Evolutionary conservation across 805 yeast species (phyloP), one percentile per base, ranked within the genome.

Genomic region (Wickerhamiella spandovensis): DNA sequence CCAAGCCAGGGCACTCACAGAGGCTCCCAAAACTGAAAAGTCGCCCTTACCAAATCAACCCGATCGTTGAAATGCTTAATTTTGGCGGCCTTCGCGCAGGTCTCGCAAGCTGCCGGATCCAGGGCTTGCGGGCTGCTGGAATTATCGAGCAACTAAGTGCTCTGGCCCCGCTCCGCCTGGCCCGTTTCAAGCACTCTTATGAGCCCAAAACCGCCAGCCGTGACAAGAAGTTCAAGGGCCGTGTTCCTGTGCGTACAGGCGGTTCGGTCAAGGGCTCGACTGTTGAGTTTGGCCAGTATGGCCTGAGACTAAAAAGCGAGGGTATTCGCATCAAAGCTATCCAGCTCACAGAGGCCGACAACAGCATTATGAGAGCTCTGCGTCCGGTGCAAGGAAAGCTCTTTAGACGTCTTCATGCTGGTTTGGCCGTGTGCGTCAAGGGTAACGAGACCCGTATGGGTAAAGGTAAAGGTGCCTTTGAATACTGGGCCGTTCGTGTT

Each of bases 361-460:
- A 78, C 61, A 84, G 88, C 41, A 74, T 89, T 53, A 79, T 80
- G 79, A 78, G 95, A 68, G 79, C 81, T 53, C 80, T 88, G 61
- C 79, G 95, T 67, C 86, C 89, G 17, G 70, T 81, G 43, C 62
- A 65, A 45, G 94, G 94, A 41, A 70, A 76, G 57, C 71, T 88
- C 49, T 81, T 83, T 75, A 81, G 90, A 58, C 78, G 97, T 63
- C 72, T 89, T 51, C 78, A 81, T 47, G 83, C 95, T 21, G 82
- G 84, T 64, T 76, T 87, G 49, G 92, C 97, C 0, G 95, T 92
- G 12, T 88, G 96, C 68, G 79, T 85, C 54, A 92, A 92, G 71
- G 98, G 98, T 71, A 92, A 92, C 67, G 96, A 92, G 66, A 87
- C 96, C 10, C 92, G 98, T 81, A 92, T 92, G 98, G 98, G 98